Base-by-base conservation (phyloP, 306 rosid species). In the Gillenia trifoliata region DNA sequence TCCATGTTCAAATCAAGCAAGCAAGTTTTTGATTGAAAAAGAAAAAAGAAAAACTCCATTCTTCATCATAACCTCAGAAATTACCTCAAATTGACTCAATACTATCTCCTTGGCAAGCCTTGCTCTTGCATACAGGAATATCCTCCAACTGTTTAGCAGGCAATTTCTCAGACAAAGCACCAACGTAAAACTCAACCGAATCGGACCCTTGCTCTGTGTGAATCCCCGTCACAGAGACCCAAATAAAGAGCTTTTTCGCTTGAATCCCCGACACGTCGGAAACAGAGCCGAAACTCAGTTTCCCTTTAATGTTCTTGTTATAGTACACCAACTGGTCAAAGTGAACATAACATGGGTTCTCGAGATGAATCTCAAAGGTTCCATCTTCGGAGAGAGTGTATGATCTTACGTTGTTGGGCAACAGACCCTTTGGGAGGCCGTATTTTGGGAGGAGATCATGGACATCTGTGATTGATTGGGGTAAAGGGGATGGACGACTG, bases 371-470 rank as follows among this genome's bases (percentile, higher is more conserved):
- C 76, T 72, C 72, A 65, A 92, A 89, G 72, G 8, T 30, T 4
- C 92, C 91, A 1, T 86, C 86, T 3, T 78, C 70, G 16, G 88
- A 81, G 83, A 92, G 83, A 8, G 90, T 61, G 88, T 84, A 92
- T 71, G 92, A 85, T 10, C 71, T 38, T 16, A 83, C 89, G 80
- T 81, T 89, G 88, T 83, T 75, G 10, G 98, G 96, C 16, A 92
- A 40, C 36, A 92, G 73, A 56, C 96, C 96, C 78, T 71, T 82
- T 2, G 98, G 96, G 36, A 92, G 85, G 50, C 94, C 90, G 84
- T 84, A 87, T 4, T 75, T 25, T 8, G 90, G 82, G 50, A 92
- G 87, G 20, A 92, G 82, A 4, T 92, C 94, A 74, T 90, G 88
- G 80, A 90, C 79, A 28, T 78, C 92, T 2, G 82, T 13, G 64